Evolutionary conservation across 1,284 basidiomycete species (phyloP), one percentile per base, ranked within the genome.

Genomic region (Puccinia triticina): DNA sequence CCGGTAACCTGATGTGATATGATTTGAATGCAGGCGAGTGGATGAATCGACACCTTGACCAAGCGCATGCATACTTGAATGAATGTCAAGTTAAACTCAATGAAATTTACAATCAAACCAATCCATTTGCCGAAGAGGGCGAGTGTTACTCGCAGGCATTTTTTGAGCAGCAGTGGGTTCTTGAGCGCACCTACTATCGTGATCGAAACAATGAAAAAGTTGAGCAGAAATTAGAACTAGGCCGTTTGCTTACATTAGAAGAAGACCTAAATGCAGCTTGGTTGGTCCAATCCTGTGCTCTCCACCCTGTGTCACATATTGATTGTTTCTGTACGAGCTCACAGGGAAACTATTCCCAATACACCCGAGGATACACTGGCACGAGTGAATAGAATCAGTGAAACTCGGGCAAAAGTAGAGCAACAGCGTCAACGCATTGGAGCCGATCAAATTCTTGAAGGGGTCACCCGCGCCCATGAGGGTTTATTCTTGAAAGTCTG

Each of bases 401-500:
- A 69, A 1, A 46, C 46, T 46, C 40, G 46, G 21, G 26, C 8
- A 1, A 5, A 46, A 46, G 46, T 69, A 7, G 67, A 12, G 37
- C 23, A 69, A 46, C 67, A 69, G 23, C 37, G 46, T 1, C 67
- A 26, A 12, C 2, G 40, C n/a, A 18, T 69, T 46, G 67, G 67
- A 18, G 34, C 37, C 8, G 26, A 48, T 21, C 8, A 46, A 34
- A 29, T 18, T 69, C 8, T 37, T 48, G 67, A n/a, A n/a, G 67
- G 37, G 21, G 40, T 69, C 14, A 26, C 2, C 37, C 21, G 21
- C n/a, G 5, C 34, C 5, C 18, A 43, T 16, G 46, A 69, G 46
- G 10, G 1, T 14, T 18, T 48, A 12, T 46, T 78, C 32, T n/a
- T 78, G 2, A 78, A 67, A 37, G 43, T 78, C 26, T 78, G 76